These are phyloP conservation scores for Calonectria montana DNA, from an alignment of 2,329 filamentous ascomycete genomes.

Conservation along the genomic window DNA sequence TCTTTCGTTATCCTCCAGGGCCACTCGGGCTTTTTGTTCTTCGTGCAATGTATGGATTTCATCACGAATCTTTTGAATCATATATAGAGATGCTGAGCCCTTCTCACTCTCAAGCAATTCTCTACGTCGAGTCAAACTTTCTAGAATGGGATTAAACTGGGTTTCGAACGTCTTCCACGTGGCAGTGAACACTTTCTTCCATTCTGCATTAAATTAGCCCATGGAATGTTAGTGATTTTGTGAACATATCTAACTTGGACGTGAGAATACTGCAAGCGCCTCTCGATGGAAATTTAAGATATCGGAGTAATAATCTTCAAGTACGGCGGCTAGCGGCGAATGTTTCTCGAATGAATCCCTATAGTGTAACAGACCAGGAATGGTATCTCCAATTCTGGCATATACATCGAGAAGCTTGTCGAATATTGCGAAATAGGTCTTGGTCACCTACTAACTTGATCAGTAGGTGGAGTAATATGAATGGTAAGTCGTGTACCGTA, in stretches of 20 bases:
- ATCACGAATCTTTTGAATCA: neutral
- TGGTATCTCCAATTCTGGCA: constrained; percentile 9
- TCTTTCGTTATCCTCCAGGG: neutral
- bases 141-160: constrained; percentile 5
- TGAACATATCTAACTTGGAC: neutral
- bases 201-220: neutral
- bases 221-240: neutral
- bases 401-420: constrained; percentile 20
- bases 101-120: constrained; percentile 12
- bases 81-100: neutral
- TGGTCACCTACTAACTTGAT: neutral
- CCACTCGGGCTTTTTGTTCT: neutral
- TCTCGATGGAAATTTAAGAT: constrained; percentile 18
- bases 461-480: neutral
- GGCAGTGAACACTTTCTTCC: constrained; percentile 8
- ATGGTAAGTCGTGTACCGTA: neutral
- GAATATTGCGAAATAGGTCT: neutral
- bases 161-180: constrained; percentile 25
- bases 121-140: neutral
- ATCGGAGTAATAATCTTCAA: constrained; percentile 26
- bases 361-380: constrained; percentile 8
- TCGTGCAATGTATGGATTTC: neutral
- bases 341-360: constrained; percentile 1
- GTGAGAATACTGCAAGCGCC: constrained; percentile 12
- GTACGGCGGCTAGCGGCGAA: neutral